phyloP scores from a whole-genome alignment of 176 grass and related monocot species.

The Musa troglodytarum region DNA sequence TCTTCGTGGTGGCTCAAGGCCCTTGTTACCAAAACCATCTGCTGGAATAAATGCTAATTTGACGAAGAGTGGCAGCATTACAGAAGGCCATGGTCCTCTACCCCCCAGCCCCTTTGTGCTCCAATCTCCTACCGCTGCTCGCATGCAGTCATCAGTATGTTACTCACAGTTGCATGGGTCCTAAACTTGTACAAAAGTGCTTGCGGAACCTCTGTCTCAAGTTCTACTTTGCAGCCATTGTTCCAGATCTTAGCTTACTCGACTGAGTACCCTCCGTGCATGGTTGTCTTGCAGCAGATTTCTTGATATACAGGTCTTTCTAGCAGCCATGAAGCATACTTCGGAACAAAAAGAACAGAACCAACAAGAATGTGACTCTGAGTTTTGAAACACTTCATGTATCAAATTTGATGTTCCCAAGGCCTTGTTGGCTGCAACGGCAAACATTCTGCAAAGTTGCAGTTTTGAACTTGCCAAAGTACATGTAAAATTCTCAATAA shows the following conservation, averaged over 20 bases:
- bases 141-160: slow-evolving; percentile 38
- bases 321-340: too few relatives aligned
- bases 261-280: not conserved
- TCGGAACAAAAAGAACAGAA: too few relatives aligned
- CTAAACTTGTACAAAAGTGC: not conserved
- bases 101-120: slow-evolving; percentile 30
- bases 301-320: too few relatives aligned
- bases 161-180: slow-evolving; percentile 35
- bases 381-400: too few relatives aligned
- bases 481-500: not conserved
- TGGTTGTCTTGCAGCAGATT: not conserved
- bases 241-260: not conserved
- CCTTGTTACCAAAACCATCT: slow-evolving; percentile 25
- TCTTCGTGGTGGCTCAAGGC: slow-evolving; percentile 33
- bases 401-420: too few relatives aligned
- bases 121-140: slow-evolving; percentile 37
- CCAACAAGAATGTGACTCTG: too few relatives aligned
- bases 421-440: too few relatives aligned
- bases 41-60: slow-evolving; percentile 37
- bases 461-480: not conserved
- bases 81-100: slow-evolving; percentile 28
- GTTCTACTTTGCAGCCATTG: not conserved
- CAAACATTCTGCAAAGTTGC: not conserved
- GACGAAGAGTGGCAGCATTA: slow-evolving; percentile 34
- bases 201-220: not conserved